phyloP scores from a whole-genome alignment of 305 asterid genomes.

The Fraxinus platypoda region DNA sequence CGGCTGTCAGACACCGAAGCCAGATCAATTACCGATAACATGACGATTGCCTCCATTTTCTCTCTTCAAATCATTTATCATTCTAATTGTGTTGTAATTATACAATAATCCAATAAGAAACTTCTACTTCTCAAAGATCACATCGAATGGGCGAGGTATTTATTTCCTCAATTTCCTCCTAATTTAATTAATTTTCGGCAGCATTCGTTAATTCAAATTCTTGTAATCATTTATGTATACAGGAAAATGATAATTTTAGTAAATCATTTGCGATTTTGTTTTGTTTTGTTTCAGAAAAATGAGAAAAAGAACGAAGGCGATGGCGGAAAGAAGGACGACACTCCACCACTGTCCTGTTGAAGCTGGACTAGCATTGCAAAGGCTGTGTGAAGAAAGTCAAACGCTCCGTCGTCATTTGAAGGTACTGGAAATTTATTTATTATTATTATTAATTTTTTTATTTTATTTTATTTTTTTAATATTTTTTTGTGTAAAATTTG shows the following conservation, averaged over 20 bases:
- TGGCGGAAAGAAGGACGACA: slow-evolving; percentile 43
- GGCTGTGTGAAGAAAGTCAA: slow-evolving; percentile 90
- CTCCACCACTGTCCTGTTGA: slow-evolving; percentile 48
- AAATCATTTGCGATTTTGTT: neutral
- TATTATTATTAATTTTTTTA: neutral
- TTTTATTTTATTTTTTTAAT: too few relatives aligned
- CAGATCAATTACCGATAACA: too few relatives aligned
- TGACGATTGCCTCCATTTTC: slow-evolving; percentile 40
- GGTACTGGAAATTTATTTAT: slow-evolving; percentile 38
- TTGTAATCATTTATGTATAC: neutral
- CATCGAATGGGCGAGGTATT: slow-evolving; percentile 63
- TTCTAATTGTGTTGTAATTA: slow-evolving; percentile 4
- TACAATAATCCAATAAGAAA: neutral
- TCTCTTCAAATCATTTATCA: slow-evolving; percentile 39
- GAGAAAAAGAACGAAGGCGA: slow-evolving; percentile 31
- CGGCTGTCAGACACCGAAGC: too few relatives aligned
- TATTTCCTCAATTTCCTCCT: neutral
- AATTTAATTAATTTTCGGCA: neutral
- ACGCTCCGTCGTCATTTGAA: slow-evolving; percentile 51
- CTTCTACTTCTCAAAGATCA: slow-evolving; percentile 3
- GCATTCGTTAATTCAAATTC: neutral
- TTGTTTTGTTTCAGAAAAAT: slow-evolving; percentile 45
- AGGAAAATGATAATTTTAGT: neutral
- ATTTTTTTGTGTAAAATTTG: neutral
- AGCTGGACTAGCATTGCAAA: slow-evolving; percentile 86